These are phyloP conservation scores for Gaertneriomyces sp. DNA, from an alignment of 192 early-diverging fungal genomes.

Conservation along the genomic window DNA sequence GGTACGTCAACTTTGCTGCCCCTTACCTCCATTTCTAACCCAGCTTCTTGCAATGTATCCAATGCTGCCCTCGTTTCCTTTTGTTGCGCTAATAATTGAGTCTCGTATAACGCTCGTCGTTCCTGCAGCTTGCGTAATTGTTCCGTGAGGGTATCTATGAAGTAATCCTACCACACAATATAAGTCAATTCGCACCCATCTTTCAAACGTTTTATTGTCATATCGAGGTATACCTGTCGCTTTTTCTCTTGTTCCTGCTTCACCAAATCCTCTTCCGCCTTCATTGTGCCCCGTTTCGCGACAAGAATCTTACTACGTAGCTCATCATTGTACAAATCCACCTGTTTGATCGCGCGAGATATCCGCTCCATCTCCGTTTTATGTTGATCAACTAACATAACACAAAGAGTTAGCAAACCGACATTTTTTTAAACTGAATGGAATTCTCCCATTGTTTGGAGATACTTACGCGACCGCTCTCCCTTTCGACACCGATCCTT, in stretches of 20 bases:
- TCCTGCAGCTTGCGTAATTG: slow-evolving; percentile 55
- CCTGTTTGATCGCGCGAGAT: slow-evolving; percentile 54
- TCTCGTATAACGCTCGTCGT: slow-evolving; percentile 49
- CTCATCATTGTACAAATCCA: slow-evolving; percentile 61
- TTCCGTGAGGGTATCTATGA: slow-evolving; percentile 55
- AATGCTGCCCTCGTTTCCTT: slow-evolving; percentile 52
- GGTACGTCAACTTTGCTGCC: not conserved
- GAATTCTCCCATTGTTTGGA: no score
- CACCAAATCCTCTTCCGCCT: slow-evolving; percentile 59
- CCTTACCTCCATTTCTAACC: slow-evolving; percentile 55
- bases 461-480: no score
- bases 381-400: slow-evolving; percentile 50
- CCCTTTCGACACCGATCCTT: slow-evolving; percentile 29
- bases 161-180: slow-evolving; percentile 45
- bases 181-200: slow-evolving; percentile 9
- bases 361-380: slow-evolving; percentile 58
- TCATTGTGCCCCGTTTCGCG: slow-evolving; percentile 57
- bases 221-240: slow-evolving; percentile 39
- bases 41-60: slow-evolving; percentile 58
- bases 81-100: slow-evolving; percentile 54
- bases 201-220: no score
- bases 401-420: not conserved
- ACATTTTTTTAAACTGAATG: not conserved
- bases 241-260: slow-evolving; percentile 61
- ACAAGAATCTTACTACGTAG: slow-evolving; percentile 50